Evolutionary conservation across 2,329 filamentous ascomycete genomes (phyloP).

Genomic region (Myriosclerotinia curreyana): DNA sequence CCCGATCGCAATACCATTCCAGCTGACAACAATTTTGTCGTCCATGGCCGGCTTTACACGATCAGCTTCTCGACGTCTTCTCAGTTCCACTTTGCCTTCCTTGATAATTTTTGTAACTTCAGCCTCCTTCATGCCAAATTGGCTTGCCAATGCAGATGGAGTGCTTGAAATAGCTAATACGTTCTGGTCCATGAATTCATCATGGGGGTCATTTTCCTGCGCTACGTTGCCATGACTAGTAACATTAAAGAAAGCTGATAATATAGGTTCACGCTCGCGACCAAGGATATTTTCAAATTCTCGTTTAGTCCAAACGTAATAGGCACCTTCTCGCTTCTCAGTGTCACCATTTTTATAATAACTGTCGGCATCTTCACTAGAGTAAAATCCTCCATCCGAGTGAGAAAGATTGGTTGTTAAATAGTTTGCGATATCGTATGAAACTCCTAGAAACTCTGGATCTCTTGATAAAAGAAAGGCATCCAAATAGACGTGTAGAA

Average conservation of each 20-base stretch:
- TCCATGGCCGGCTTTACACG: slow-evolving; percentile 76
- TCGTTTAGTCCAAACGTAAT: slow-evolving; percentile 88
- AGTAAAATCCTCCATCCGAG: slow-evolving; percentile 72
- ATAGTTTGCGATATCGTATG: slow-evolving; percentile 84
- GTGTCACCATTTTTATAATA: slow-evolving; percentile 68
- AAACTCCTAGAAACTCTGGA: slow-evolving; percentile 71
- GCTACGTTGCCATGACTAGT: slow-evolving; percentile 81
- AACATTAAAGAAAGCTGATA: slow-evolving; percentile 82
- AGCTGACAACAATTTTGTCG: slow-evolving; percentile 81
- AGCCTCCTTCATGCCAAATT: slow-evolving; percentile 68
- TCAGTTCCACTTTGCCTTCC: slow-evolving; percentile 64
- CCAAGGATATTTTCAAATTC: slow-evolving; percentile 78
- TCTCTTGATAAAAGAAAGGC: slow-evolving; percentile 63
- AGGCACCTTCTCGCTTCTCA: slow-evolving; percentile 86
- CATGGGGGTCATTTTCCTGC: slow-evolving; percentile 78
- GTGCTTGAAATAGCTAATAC: slow-evolving; percentile 72
- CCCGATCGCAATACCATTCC: slow-evolving; percentile 86
- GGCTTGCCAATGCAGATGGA: slow-evolving; percentile 64
- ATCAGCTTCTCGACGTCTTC: slow-evolving; percentile 67
- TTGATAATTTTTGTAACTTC: slow-evolving; percentile 67
- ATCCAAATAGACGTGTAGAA: slow-evolving; percentile 80
- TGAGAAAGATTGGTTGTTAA: slow-evolving; percentile 71
- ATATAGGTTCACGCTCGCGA: slow-evolving; percentile 64
- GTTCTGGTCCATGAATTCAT: slow-evolving; percentile 94
- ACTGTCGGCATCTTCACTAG: slow-evolving; percentile 89